Evolutionary conservation across 2,329 filamentous ascomycete genomes (phyloP), one percentile per base, ranked within the genome.

Genomic region (Fusarium nurragi): DNA sequence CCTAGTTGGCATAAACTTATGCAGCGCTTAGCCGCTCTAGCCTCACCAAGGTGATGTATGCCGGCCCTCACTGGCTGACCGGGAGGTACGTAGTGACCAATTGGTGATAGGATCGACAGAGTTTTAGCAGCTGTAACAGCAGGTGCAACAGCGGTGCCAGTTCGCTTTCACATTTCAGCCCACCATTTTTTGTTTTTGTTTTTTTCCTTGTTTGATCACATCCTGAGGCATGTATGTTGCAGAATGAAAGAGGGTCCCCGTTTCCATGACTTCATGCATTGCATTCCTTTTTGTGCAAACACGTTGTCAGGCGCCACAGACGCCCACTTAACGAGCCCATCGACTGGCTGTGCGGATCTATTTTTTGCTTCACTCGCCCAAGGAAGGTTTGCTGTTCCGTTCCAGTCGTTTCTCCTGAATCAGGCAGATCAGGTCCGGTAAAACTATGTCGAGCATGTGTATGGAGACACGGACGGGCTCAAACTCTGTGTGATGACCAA

Each of bases 241-340:
- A 45, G 53, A 64, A 46, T 52, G 55, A 59, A 48, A 57, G 60
- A 57, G 56, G 63, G 53, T 60, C 54, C 50, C 61, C 59, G 64
- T 64, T 65, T 73, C 63, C 63, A 74, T 74, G 73, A 74, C 73
- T 75, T 77, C 64, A 76, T 77, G 73, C 75, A 76, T 75, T 74
- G 73, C 75, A 76, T 75, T 75, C 71, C 72, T 65, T 60, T 67
- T 65, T 67, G 65, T 66, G 60, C 59, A 70, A 70, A 73, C 66
- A 72, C 56, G 64, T 71, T 61, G 69, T 57, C 54, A 64, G 70
- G 69, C 70, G 65, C 69, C 58, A 66, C 65, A 59, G 47, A 63
- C 52, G 37, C 44, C 48, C 52, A 54, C 55, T 43, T 51, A 40
- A 63, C 50, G 39, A 69, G 55, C 67, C 65, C 71, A 71, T 71